Conservation (phyloP, 805 yeast species). For the Kurtzmaniella cleridarum region DNA sequence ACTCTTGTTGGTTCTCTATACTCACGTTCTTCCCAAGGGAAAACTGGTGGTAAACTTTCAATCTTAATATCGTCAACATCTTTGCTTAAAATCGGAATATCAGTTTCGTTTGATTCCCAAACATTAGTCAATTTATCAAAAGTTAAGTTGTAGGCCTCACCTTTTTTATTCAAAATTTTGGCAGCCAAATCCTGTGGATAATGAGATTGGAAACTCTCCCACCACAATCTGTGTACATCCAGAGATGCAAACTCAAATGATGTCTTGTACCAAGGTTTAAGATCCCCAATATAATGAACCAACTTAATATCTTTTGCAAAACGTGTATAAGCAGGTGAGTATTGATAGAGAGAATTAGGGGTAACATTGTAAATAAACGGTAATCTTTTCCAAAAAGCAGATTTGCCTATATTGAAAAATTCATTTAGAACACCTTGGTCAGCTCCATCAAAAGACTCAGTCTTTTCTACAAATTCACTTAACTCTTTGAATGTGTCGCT, state of each 20-base stretch:
- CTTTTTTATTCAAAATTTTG: constrained; percentile 11
- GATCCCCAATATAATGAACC: constrained; percentile 28
- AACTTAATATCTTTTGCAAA: constrained; percentile 23
- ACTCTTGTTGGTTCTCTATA: constrained; percentile 19
- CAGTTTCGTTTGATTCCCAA: constrained; percentile 14
- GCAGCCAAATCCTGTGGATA: constrained; percentile 11
- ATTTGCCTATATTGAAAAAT: constrained; percentile 19
- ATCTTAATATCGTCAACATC: constrained; percentile 1
- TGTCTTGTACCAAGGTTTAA: constrained; percentile 26
- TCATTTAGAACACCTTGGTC: constrained; percentile 35
- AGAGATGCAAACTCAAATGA: constrained; percentile 9
- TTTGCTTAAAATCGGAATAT: constrained; percentile 1
- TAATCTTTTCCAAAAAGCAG: constrained; percentile 23
- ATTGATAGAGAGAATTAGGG: constrained; percentile 27
- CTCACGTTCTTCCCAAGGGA: constrained; percentile 27
- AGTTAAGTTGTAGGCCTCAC: constrained; percentile 18
- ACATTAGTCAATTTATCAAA: constrained; percentile 15
- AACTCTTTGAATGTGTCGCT: constrained; percentile 12
- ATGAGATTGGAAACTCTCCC: constrained; percentile 21
- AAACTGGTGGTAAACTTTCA: constrained; percentile 10
- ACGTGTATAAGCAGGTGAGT: constrained; percentile 27
- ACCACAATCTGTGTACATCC: constrained; percentile 22
- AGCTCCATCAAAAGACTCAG: constrained; percentile 26
- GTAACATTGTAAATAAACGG: constrained; percentile 34
- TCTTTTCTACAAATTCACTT: constrained; percentile 6